Percentiles rank a stretch among this genome's conserved stretches.
Evolutionary conservation across 176 grass and related monocot species (phyloP).

Genomic region (Carex cristatella): DNA sequence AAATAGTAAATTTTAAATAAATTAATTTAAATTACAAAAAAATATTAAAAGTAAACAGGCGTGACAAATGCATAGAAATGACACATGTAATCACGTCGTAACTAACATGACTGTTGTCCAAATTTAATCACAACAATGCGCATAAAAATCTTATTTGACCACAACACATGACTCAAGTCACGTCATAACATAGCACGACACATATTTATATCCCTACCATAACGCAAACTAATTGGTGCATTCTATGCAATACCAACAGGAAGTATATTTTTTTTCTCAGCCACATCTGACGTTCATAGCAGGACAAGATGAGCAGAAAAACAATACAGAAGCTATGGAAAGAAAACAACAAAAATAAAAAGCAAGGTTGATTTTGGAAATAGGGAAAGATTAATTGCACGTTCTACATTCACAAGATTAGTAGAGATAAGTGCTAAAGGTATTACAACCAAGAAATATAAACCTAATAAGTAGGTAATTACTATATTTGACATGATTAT

Average conservation of each 20-base stretch:
- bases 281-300: neutral
- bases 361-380: neutral
- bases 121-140: too few relatives aligned
- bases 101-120: too few relatives aligned
- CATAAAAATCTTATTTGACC: too few relatives aligned
- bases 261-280: neutral
- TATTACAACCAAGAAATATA: conserved; percentile 11
- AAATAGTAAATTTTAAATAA: too few relatives aligned
- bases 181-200: too few relatives aligned
- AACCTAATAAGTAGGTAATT: neutral
- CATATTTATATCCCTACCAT: neutral
- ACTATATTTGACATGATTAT: conserved; percentile 65
- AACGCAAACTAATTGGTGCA: neutral
- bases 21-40: too few relatives aligned
- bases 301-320: neutral
- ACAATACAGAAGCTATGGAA: conserved; percentile 15
- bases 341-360: conserved; percentile 7
- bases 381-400: conserved; percentile 3
- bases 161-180: too few relatives aligned
- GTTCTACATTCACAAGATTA: conserved; percentile 63
- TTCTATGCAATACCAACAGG: neutral
- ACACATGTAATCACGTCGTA: too few relatives aligned
- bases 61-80: too few relatives aligned
- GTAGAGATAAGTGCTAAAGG: conserved; percentile 14
- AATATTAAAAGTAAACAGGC: too few relatives aligned